These are phyloP conservation scores for Colletotrichum chlorophyti DNA, from an alignment of 2,329 filamentous ascomycete genomes.

Conservation along the genomic window DNA sequence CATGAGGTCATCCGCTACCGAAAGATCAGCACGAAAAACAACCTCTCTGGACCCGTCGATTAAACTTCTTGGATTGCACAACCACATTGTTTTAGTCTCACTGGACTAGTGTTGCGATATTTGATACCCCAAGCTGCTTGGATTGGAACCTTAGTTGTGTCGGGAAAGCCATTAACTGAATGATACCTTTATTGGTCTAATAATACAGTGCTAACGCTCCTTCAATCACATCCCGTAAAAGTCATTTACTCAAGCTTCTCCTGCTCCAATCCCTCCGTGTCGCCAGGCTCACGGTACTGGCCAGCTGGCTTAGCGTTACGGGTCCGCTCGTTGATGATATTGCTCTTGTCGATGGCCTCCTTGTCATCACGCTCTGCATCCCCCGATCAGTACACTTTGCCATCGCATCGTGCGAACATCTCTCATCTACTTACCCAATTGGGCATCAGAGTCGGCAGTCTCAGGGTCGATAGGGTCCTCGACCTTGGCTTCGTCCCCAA, in stretches of 20 bases:
- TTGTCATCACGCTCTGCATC: constrained; percentile 42
- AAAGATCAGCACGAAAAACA: constrained; percentile 34
- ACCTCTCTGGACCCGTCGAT: not conserved
- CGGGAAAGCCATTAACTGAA: too few species aligned
- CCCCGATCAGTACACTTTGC: too few species aligned
- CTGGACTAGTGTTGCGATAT: too few species aligned
- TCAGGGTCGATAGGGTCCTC: constrained; percentile 40
- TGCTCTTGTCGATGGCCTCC: constrained; percentile 44
- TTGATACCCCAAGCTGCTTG: too few species aligned
- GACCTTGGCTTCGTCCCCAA: constrained; percentile 38
- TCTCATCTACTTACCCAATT: constrained; percentile 37
- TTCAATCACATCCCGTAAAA: not conserved
- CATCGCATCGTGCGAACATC: too few species aligned
- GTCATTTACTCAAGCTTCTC: not conserved
- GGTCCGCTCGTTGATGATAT: constrained; percentile 44
- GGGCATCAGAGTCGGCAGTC: constrained; percentile 41
- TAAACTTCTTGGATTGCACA: not conserved
- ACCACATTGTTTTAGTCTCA: too few species aligned
- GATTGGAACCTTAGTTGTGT: too few species aligned
- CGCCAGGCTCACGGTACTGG: constrained; percentile 41
- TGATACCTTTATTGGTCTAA: too few species aligned
- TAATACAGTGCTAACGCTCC: too few species aligned
- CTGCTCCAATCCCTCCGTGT: constrained; percentile 36
- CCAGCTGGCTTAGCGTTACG: constrained; percentile 37
- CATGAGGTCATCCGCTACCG: constrained; percentile 49